These are phyloP conservation scores for Rosa rugosa DNA, from an alignment of 306 rosid species.

Conservation along the genomic window DNA sequence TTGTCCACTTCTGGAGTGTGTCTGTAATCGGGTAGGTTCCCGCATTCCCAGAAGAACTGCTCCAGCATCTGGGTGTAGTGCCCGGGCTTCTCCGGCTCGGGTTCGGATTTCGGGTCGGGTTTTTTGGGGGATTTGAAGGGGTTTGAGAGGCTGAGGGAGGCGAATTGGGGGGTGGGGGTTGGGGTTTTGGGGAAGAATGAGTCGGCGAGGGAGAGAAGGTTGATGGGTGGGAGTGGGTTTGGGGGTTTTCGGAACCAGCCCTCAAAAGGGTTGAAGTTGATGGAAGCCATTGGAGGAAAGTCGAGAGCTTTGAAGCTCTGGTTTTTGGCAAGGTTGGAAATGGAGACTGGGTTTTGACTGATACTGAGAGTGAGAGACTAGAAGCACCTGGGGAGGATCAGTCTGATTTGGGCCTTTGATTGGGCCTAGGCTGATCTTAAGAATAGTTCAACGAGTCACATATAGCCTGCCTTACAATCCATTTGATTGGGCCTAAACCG, in stretches of 20 bases:
- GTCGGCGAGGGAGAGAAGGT: constrained; percentile 35
- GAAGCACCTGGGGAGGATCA: neutral
- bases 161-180: constrained; percentile 47
- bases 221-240: constrained; percentile 53
- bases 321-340: neutral
- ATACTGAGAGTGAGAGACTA: neutral
- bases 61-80: constrained; percentile 45
- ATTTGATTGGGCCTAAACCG: no score
- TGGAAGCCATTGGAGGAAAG: constrained; percentile 61
- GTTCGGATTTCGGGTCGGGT: constrained; percentile 21
- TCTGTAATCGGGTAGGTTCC: constrained; percentile 57
- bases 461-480: no score
- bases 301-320: neutral
- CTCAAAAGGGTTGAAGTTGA: constrained; percentile 74
- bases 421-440: neutral
- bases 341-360: neutral
- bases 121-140: constrained; percentile 36
- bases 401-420: neutral
- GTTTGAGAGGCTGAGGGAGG: constrained; percentile 53
- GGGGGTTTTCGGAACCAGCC: constrained; percentile 78
- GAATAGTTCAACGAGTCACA: neutral
- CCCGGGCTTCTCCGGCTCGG: constrained; percentile 45
- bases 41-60: constrained; percentile 71
- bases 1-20: constrained; percentile 76
- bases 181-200: constrained; percentile 24